A percentile compares a stretch with the other conserved stretches of the same genome.
Conservation (phyloP, 2,329 filamentous ascomycete genomes). For the Alternaria hordeiaustralica region DNA sequence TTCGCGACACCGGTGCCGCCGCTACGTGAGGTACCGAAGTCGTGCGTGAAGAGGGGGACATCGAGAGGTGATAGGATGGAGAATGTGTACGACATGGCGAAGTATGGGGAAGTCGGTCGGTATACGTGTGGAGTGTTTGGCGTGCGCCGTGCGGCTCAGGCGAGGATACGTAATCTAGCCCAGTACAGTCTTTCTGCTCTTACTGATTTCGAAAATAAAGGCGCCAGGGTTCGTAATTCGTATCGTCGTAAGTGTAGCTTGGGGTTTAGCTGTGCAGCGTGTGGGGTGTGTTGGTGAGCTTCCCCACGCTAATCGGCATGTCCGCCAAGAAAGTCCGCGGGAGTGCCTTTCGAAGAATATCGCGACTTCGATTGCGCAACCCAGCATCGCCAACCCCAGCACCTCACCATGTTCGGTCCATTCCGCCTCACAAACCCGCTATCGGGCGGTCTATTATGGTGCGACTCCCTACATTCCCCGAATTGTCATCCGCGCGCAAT, state of each 20-base stretch:
- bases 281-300: constrained; percentile 17
- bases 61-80: constrained; percentile 94
- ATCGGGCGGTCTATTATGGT: constrained; percentile 50
- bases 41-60: constrained; percentile 94
- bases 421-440: constrained; percentile 50
- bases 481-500: neutral
- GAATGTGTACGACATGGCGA: constrained; percentile 94
- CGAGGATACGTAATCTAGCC: neutral
- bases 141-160: neutral
- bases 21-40: constrained; percentile 95
- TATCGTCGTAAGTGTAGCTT: neutral
- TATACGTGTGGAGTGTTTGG: neutral
- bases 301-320: constrained; percentile 33
- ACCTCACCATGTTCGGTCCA: constrained; percentile 48
- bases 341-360: constrained; percentile 35
- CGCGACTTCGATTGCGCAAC: constrained; percentile 14
- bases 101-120: neutral
- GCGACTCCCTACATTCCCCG: constrained; percentile 1
- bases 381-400: constrained; percentile 17
- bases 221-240: neutral
- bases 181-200: neutral
- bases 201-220: neutral
- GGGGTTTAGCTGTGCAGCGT: neutral
- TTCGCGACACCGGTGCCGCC: constrained; percentile 91
- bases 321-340: constrained; percentile 41